Percentiles rank a stretch among this genome's conserved stretches.
Conservation (phyloP, 176 grass and related monocot genomes). For the Aegilops bicornis region DNA sequence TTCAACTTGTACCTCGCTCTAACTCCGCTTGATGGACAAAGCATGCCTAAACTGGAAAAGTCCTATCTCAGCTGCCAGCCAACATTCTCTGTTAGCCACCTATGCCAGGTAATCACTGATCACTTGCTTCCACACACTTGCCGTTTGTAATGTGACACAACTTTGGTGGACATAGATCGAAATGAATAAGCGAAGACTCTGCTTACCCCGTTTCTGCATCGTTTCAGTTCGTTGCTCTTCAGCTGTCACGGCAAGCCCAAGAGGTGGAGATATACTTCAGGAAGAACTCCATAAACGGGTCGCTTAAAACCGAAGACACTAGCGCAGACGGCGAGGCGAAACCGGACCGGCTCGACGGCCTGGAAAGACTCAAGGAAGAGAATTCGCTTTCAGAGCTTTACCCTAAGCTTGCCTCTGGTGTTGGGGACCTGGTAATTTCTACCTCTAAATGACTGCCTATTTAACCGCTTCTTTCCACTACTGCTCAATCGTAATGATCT, state of each 20-base stretch:
- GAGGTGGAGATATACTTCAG: conserved; percentile 54
- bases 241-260: conserved; percentile 41
- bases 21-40: conserved; percentile 59
- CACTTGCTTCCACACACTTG: conserved; percentile 2
- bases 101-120: conserved; percentile 54
- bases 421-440: conserved; percentile 50
- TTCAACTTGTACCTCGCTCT: conserved; percentile 54
- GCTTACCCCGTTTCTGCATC: background rate
- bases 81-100: conserved; percentile 53
- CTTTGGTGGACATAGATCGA: background rate
- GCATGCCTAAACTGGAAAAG: conserved; percentile 52
- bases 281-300: conserved; percentile 20
- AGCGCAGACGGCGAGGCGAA: background rate
- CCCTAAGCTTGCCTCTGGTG: conserved; percentile 25
- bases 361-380: conserved; percentile 52
- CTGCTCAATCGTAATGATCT: no score
- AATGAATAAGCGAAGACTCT: background rate
- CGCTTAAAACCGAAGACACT: background rate
- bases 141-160: background rate
- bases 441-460: background rate
- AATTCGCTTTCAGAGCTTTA: conserved; percentile 44
- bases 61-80: conserved; percentile 54
- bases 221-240: conserved; percentile 52
- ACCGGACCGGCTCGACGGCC: background rate
- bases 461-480: background rate